phyloP scores from a whole-genome alignment of 768 basidiomycete species.

The Termitomyces sp. region DNA sequence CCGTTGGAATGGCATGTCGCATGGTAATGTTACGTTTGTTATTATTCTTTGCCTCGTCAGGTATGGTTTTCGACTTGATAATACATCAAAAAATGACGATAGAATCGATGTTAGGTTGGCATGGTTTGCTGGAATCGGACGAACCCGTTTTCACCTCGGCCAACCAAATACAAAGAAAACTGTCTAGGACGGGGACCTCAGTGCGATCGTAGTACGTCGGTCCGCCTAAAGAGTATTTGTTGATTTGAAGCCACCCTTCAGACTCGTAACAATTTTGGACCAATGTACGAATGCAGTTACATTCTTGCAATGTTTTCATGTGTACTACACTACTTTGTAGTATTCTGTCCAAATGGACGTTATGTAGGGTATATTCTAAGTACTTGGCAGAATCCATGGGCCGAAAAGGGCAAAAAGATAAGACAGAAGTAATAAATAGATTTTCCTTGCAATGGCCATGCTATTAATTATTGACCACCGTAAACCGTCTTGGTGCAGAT shows the following conservation, averaged over 20 bases:
- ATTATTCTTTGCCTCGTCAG: conserved; percentile 55
- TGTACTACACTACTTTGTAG: neutral
- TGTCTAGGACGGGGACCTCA: conserved; percentile 1
- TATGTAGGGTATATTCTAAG: neutral
- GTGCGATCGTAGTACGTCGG: neutral
- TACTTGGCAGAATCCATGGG: neutral
- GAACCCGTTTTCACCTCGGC: conserved; percentile 21
- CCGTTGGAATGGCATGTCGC: conserved; percentile 70
- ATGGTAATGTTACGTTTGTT: conserved; percentile 73
- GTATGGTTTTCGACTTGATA: conserved; percentile 31
- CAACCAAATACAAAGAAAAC: conserved; percentile 8
- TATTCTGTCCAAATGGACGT: neutral
- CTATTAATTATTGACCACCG: conserved; percentile 30
- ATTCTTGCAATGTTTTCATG: neutral
- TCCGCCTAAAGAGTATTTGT: neutral
- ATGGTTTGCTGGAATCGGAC: conserved; percentile 22
- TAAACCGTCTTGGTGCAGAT: conserved; percentile 25
- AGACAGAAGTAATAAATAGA: neutral
- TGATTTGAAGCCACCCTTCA: neutral
- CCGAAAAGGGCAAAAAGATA: neutral
- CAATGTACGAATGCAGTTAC: neutral
- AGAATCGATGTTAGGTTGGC: conserved; percentile 14
- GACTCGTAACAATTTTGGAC: neutral
- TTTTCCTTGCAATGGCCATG: neutral
- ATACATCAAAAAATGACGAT: neutral